Evolutionary conservation across 495 filamentous ascomycete genomes (phyloP), one percentile per base, ranked within the genome.

Genomic region (Hyaloscypha hepaticicola): DNA sequence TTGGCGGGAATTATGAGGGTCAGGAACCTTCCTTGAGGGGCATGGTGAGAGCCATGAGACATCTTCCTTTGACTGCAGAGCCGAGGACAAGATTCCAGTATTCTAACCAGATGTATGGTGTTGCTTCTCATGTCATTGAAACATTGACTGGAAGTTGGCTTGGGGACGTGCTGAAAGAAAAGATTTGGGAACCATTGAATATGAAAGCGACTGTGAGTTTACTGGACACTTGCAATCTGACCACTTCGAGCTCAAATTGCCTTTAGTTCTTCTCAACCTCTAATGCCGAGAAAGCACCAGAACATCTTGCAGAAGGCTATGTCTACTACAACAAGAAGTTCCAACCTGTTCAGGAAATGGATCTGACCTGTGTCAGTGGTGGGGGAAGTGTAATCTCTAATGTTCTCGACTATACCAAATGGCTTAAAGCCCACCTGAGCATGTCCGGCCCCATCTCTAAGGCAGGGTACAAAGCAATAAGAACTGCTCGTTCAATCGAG

Each of bases 31-130:
- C 66, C 14, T 55, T 72, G 3, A 72, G 60, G 29, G 73, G 72
- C 7, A 66, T 77, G 3, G 76, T 77, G 8, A 70, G 81, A 7
- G 72, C 58, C n/a, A 52, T 86, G 53, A 69, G 82, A 3, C 62
- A 82, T 69, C 65, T 85, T 26, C 78, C 76, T 1, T 58, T 79
- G 41, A 77, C 68, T 0, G 67, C 73, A 19, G 73, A 76, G 58
- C 74, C 77, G 6, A 72, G 83, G 1, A 75, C 71, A 7, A 69
- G 19, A 25, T 85, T 68, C 55, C 77, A 79, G 45, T 87, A 86
- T 64, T 81, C 77, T 72, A 86, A 86, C 55, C 63, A 78, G 52
- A 83, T 84, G 80, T 87, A 71, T 64, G 75, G 78, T 59, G 74
- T 74, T 4, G 74, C 77, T 1, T 65, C 77, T 49, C 76, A 83